Evolutionary conservation across 805 yeast species (phyloP), one percentile per base, ranked within the genome.

Genomic region (Ascoidea rubescens): DNA sequence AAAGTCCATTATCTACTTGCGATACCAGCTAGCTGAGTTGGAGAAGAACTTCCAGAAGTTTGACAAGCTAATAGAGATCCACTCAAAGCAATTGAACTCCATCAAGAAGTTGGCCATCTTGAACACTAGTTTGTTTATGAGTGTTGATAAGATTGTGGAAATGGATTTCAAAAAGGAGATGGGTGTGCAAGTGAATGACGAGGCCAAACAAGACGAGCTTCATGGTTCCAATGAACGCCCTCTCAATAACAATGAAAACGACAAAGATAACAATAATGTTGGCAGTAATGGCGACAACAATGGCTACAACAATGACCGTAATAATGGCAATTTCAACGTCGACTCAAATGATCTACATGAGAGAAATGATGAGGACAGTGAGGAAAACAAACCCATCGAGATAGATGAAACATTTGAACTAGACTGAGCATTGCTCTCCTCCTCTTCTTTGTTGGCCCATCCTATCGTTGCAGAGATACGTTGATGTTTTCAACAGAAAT

Each of bases 101-200:
- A 50, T 50, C 7, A 8, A 47, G 7, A 54, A 54, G 42, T 33
- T 54, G 8, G 57, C 55, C 8, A 44, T 54, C 3, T 33, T 55
- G 42, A 55, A 53, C 33, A 37, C 52, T 5, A 48, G 53, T 32
- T 31, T 54, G 32, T 54, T 54, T 42, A 54, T 54, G 57, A 55
- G 55, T 5, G 57, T 51, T 2, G 53, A 51, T 43, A 51, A 48
- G 7, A 51, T 54, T 47, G 53, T 52, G 12, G 57, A 54, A 33
- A 53, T 53, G 28, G 53, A 49, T 44, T 37, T 37, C 14, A 37
- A 37, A 4, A 37, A 37, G 28, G 28, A 21, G 28, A 21, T 21
- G 28, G 28, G 28, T 21, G 28, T 21, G 28, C 28, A 21, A 21
- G 28, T 21, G 28, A 2, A 21, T 21, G 28, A 21, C 28, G 28